Evolutionary conservation across 768 basidiomycete genomes (phyloP), one percentile per base, ranked within the genome.

Genomic region (Pleurotus ostreatus): DNA sequence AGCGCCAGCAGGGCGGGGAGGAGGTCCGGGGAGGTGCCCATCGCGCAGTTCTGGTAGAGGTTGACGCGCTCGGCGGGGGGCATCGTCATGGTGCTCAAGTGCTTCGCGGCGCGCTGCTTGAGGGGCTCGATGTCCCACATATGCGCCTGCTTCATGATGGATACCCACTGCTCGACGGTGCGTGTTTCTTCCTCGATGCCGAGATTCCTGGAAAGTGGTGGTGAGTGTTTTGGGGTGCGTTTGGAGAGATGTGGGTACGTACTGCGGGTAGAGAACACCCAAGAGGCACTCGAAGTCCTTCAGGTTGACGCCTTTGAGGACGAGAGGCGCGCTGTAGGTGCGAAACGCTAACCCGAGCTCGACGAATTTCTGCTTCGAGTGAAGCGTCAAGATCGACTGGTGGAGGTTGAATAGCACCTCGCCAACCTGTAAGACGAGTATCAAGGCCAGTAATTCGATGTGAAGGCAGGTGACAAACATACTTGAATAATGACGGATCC

Each of bases 101-200:
- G 49, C 20, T 51, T n/a, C 2, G 49, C 23, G 7, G 49, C 34
- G n/a, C 13, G 23, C n/a, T 30, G 12, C 30, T 51, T 37, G 26
- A 51, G 49, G 12, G 49, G 37, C 4, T 26, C 15, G 2, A 51
- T 45, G n/a, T 30, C 18, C 54, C 54, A 55, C 20, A 11, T 43
- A n/a, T 43, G 40, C 16, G 54, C 41, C 23, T 55, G 54, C 22
- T 45, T 46, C 15, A 55, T 16, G 15, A 55, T 55, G 5, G 54
- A 55, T 25, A 30, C 38, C 54, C 54, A 55, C 45, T 55, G 41
- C 18, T 45, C 41, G 2, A 23, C 15, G 6, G 52, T 30, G 16
- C 34, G 37, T 4, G 44, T 45, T 48, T 48, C 47, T 30, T 12
- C 26, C 11, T n/a, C 16, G 15, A 37, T 25, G 5, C n/a, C 30